Evolutionary conservation across 345 rosid genomes (phyloP), one percentile per base, ranked within the genome.

Genomic region (Pistacia vera): DNA sequence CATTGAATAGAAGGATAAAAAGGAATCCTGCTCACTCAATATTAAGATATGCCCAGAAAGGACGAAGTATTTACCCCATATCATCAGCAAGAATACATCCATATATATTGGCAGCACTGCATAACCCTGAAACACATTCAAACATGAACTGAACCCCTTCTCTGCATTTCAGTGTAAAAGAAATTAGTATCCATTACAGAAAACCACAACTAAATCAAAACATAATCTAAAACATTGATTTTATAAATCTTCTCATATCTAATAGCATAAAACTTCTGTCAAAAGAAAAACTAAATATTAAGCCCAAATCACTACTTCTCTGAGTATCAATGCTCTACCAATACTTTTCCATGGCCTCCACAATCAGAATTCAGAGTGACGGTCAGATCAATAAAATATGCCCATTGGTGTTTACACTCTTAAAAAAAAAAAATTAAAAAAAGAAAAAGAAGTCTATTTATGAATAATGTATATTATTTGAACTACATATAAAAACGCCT

Each of bases 111-210:
- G 85, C 81, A 20, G 85, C 79, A 60, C 80, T 86, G 58, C 72
- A 85, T 78, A 93, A 72, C 70, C 98, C 98, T 17, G 99, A 85
- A 80, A 96, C 89, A 72, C 99, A 93, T 61, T 93, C 98, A 83
- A 96, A 96, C 97, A 96, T 92, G 84, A 96, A 96, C 82, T 91
- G 99, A 77, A 96, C 98, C 67, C 99, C 99, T 82, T 96, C 99
- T 83, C 99, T 96, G 94, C 89, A 91, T 60, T 60, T 59, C 78
- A 75, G 68, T 6, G 20, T 56, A 46, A 64, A 65, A 17, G 70
- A 79, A 51, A 11, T 44, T 44, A 63, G 46, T 66, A 56, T 71
- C 75, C 74, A 59, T 70, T 78, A 55, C 71, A 74, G 25, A n/a
- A 79, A 66, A 71, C 4, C 36, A 46, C 16, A 64, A 11, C 46